Base-by-base conservation (phyloP, 371 early-diverging fungal genomes). In the Saksenaea vasiformis region DNA sequence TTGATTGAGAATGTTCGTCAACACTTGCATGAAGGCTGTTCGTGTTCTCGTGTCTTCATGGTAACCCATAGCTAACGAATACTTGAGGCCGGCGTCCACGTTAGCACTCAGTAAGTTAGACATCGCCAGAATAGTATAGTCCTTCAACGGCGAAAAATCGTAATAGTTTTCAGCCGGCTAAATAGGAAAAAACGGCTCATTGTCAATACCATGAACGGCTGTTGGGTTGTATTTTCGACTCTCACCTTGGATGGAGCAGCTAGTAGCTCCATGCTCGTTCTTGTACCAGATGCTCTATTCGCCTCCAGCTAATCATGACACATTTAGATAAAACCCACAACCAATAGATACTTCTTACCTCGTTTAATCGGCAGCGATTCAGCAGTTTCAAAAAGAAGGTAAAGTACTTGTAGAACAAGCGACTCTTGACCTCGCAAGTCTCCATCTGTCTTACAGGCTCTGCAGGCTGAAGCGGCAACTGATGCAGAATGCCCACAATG, bases 91-190 rank as follows among this genome's bases (percentile, higher is more conserved):
- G 17, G 92, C 86, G 67, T 95, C 96, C 27, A 96, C 87, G 71
- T 97, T 97, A 7, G 94, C 92, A 17, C 91, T 89, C 8, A 97
- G 74, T 64, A 97, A 85, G 66, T 95, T 91, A 13, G 95, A 93
- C 64, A 97, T 80, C 0, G 93, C 93, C 60, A 91, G 76, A 69
- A 96, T 93, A 11, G 95, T 90, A 56, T 88, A 82, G 28, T 95
- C 93, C 65, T 93, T 92, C 55, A 93, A 71, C 3, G 84, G 86
- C 3, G 79, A 81, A 17, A 84, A 75, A 71, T 91, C 88, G 24
- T 85, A 85, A 65, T 69, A 69, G n/a, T 22, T 56, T 11, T 69
- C 69, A 7, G 39, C 11, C 7, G 56, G 51, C 51, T 47, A 47
- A 3, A 47, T 9, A 47, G 3, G 11, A 22, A n/a, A 11, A 39